A percentile compares a stretch with the other conserved stretches of the same genome.
phyloP scores from a whole-genome alignment of 495 filamentous ascomycete genomes.

The Aspergillus haitiensis region DNA sequence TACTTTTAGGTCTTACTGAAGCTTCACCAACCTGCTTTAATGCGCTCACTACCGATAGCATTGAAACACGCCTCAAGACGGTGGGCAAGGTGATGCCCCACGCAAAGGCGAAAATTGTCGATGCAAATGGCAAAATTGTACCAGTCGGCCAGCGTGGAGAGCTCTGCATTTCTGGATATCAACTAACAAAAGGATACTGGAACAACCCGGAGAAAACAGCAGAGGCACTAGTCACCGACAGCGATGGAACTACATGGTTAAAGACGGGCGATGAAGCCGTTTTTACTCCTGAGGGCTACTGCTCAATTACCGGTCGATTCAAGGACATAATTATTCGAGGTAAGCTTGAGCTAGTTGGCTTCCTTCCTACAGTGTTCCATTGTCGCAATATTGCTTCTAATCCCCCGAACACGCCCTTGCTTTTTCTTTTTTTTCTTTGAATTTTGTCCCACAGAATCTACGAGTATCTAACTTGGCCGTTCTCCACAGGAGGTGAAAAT shows the following conservation, averaged over 20 bases:
- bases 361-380: background rate
- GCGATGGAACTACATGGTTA: slow-evolving; percentile 61
- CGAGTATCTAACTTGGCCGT: background rate
- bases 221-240: slow-evolving; percentile 60
- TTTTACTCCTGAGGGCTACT: slow-evolving; percentile 63
- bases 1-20: slow-evolving; percentile 58
- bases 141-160: slow-evolving; percentile 61
- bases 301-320: slow-evolving; percentile 67
- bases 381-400: background rate
- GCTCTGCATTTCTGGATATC: slow-evolving; percentile 67
- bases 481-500: slow-evolving; percentile 65
- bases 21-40: slow-evolving; percentile 72
- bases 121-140: slow-evolving; percentile 56
- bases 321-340: slow-evolving; percentile 87
- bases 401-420: background rate
- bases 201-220: slow-evolving; percentile 67
- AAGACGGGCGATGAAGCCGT: slow-evolving; percentile 70
- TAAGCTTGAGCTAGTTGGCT: background rate
- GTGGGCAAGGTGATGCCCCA: slow-evolving; percentile 69
- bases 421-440: background rate
- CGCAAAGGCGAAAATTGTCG: slow-evolving; percentile 66
- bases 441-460: background rate
- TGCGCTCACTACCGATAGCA: slow-evolving; percentile 62
- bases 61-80: slow-evolving; percentile 58
- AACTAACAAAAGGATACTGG: slow-evolving; percentile 69